Base-by-base conservation (phyloP, 306 rosid genomes). In the Vigna unguiculata region DNA sequence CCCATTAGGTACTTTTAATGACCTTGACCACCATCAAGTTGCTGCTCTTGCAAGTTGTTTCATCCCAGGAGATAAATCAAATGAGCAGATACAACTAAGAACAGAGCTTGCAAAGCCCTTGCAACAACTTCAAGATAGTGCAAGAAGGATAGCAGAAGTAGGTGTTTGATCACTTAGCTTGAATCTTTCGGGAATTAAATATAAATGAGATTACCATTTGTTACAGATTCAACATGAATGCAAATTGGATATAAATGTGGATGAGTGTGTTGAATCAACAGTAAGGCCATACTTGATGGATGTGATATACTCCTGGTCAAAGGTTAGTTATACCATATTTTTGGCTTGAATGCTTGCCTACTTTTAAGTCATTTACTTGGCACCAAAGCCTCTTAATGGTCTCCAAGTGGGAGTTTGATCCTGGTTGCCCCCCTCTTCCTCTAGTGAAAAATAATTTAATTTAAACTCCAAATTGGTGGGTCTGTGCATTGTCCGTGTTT, bases 11-110 rank as follows among this genome's bases (percentile, higher is more conserved):
- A 95, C 98, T 6, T 95, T 95, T 85, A 95, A 95, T 69, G 96
- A 95, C 67, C 90, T 95, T 21, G 98, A 92, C 79, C 97, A 92
- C 75, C 98, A 95, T 70, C 98, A 95, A 87, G 86, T 95, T 85
- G 98, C 97, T 52, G 96, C 98, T 36, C 93, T 95, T 77, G 92
- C 97, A 75, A 95, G 98, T 87, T 95, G 98, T 85, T 95, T 95
- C 83, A 92, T 95, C 72, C 98, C 96, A 2, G 92, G 90, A 82
- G 98, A 95, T 76, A 92, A 83, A 85, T 92, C 98, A 30, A 89
- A 30, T 74, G 98, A 95, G 85, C 97, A 92, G 89, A 90, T 92
- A 84, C 96, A 95, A 34, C 82, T 95, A 78, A 87, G 98, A 78
- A 85, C 93, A 20, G 98, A 95, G 84, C 97, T 95, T 78, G 93